phyloP scores from a whole-genome alignment of 169 alveolate species.

The Cryptosporidium parvum region DNA sequence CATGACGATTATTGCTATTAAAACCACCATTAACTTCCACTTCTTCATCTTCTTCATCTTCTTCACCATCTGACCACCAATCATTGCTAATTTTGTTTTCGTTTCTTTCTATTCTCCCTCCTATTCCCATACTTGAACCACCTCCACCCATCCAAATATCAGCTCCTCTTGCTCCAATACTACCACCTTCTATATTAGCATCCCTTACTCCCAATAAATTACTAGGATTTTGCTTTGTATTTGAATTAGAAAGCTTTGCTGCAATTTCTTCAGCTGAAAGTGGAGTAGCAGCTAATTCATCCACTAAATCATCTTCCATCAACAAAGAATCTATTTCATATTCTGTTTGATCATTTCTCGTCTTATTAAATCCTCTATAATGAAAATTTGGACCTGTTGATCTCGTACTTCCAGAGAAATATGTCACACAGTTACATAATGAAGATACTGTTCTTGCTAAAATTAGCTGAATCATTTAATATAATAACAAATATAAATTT shows the following conservation, averaged over 20 bases:
- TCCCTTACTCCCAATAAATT: slow-evolving; percentile 7
- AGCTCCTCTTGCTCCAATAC: slow-evolving; percentile 10
- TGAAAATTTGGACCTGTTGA: slow-evolving; percentile 35
- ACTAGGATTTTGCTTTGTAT: neutral
- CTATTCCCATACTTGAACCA: slow-evolving; percentile 11
- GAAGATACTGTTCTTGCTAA: slow-evolving; percentile 72
- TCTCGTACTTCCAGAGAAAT: slow-evolving; percentile 49
- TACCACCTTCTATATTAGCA: neutral
- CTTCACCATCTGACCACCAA: slow-evolving; percentile 72
- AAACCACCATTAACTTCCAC: neutral
- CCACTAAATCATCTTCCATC: slow-evolving; percentile 71
- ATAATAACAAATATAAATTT: slow-evolving; percentile 2
- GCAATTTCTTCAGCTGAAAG: slow-evolving; percentile 74
- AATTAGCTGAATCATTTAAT: slow-evolving; percentile 68
- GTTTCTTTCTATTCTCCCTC: neutral
- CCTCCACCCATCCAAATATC: slow-evolving; percentile 23
- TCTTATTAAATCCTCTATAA: slow-evolving; percentile 64
- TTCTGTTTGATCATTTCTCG: slow-evolving; percentile 60
- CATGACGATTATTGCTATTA: too few relatives aligned
- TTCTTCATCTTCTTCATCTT: slow-evolving; percentile 36
- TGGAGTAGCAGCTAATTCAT: slow-evolving; percentile 71
- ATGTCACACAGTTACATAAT: slow-evolving; percentile 72
- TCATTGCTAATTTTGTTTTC: slow-evolving; percentile 49
- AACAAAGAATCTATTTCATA: slow-evolving; percentile 66
- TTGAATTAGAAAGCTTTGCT: slow-evolving; percentile 48